Conservation (phyloP, 495 filamentous ascomycete genomes). For the Hyphodiscus hymeniophilus region DNA sequence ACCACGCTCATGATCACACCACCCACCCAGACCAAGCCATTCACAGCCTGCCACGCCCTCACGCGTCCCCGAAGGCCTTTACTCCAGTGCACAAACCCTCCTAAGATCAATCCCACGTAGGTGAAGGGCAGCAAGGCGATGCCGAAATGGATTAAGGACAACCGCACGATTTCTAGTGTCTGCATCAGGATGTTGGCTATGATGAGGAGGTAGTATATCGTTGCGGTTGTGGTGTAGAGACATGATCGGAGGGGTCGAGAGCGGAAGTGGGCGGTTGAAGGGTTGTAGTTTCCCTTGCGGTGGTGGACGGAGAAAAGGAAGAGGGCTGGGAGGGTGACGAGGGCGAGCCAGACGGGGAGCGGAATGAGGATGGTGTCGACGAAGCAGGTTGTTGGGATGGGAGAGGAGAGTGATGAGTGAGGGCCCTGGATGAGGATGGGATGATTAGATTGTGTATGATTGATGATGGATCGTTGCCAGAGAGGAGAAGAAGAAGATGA, state of each 20-base stretch:
- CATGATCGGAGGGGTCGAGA: neutral
- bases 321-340: conserved; percentile 21
- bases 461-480: too few species aligned
- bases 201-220: conserved; percentile 26
- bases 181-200: conserved; percentile 25
- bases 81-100: conserved; percentile 15
- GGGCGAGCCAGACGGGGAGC: conserved; percentile 25
- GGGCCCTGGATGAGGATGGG: conserved; percentile 24
- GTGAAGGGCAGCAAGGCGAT: conserved; percentile 28
- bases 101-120: conserved; percentile 22
- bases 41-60: conserved; percentile 18
- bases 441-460: too few species aligned
- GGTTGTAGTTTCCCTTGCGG: conserved; percentile 10
- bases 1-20: conserved; percentile 22
- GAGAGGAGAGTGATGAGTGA: conserved; percentile 24
- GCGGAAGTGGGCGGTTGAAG: conserved; percentile 10
- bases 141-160: conserved; percentile 23
- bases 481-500: neutral
- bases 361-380: conserved; percentile 29
- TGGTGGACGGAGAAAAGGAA: conserved; percentile 11
- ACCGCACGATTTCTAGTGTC: conserved; percentile 27
- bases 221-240: conserved; percentile 9
- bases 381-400: conserved; percentile 32
- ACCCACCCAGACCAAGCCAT: conserved; percentile 25
- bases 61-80: conserved; percentile 16